phyloP scores from a whole-genome alignment of 768 basidiomycete species.

The Sistotremastrum niveocremeum region DNA sequence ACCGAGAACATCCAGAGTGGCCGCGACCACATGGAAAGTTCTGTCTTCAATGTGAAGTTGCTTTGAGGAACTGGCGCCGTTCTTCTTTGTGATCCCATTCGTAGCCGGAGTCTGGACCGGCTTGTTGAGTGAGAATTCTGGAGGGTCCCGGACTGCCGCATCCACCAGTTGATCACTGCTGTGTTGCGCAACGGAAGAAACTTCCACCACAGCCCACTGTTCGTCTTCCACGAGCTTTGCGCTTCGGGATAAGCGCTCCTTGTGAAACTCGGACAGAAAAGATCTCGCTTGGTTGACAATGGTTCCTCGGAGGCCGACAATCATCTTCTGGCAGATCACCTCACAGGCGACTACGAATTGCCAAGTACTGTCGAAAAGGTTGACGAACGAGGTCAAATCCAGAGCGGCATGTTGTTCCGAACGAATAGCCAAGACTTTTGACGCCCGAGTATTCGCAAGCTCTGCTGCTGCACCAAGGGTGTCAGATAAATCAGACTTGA shows the following conservation, averaged over 20 bases:
- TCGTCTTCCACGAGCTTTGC: constrained; percentile 94
- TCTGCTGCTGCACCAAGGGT: constrained; percentile 72
- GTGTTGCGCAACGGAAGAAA: constrained; percentile 51
- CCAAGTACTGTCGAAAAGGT: constrained; percentile 80
- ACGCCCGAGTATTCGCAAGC: constrained; percentile 68
- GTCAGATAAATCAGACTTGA: constrained; percentile 56
- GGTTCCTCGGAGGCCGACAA: constrained; percentile 79
- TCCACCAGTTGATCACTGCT: constrained; percentile 64
- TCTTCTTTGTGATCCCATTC: not conserved
- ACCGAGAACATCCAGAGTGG: constrained; percentile 48
- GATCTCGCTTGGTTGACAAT: constrained; percentile 81
- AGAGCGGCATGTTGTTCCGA: constrained; percentile 70
- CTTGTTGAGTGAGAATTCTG: constrained; percentile 39
- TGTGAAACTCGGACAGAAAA: constrained; percentile 81
- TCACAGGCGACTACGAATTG: constrained; percentile 82
- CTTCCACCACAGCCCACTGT: constrained; percentile 78
- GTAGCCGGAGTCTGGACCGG: constrained; percentile 6
- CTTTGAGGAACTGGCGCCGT: constrained; percentile 9
- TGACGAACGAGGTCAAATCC: constrained; percentile 59
- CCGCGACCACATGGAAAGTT: constrained; percentile 62
- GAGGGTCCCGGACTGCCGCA: constrained; percentile 70
- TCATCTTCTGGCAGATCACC: constrained; percentile 77
- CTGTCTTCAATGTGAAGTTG: constrained; percentile 44
- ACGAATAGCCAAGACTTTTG: constrained; percentile 64
- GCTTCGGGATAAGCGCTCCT: constrained; percentile 58